Evolutionary conservation across 2,329 filamentous ascomycete genomes (phyloP).

Genomic region (Trichoderma brevicompactum): DNA sequence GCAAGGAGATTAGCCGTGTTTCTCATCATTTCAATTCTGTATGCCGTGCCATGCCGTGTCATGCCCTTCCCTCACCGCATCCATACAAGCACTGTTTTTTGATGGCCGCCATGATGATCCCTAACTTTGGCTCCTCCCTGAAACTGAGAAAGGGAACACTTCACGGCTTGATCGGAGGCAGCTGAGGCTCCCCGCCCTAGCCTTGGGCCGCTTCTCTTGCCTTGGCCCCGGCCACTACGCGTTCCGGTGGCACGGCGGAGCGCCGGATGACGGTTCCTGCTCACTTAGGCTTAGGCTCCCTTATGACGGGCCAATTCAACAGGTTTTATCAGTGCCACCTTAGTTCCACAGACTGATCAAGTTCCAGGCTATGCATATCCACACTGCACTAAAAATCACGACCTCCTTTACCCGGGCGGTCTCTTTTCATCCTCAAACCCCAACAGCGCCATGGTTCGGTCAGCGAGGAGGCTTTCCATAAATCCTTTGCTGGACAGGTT

Average conservation of each 20-base stretch:
- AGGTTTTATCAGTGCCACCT: constrained; percentile 22
- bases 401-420: constrained; percentile 25
- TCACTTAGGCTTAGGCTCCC: constrained; percentile 26
- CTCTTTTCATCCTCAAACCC: constrained; percentile 7
- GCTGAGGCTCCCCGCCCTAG: constrained; percentile 28
- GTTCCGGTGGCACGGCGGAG: constrained; percentile 28
- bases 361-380: constrained; percentile 12
- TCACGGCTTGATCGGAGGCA: constrained; percentile 26
- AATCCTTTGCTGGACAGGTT: constrained; percentile 5
- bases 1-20: constrained; percentile 31
- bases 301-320: constrained; percentile 23
- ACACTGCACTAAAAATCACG: constrained; percentile 7
- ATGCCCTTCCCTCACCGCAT: constrained; percentile 13
- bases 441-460: constrained; percentile 16
- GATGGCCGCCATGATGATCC: constrained; percentile 21
- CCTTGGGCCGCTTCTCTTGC: constrained; percentile 14
- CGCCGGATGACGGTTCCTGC: constrained; percentile 26
- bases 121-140: constrained; percentile 20
- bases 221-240: constrained; percentile 21
- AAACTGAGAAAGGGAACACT: constrained; percentile 3
- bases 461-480: not conserved
- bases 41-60: constrained; percentile 10
- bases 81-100: not conserved
- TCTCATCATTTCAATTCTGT: constrained; percentile 29
- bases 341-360: constrained; percentile 10